phyloP scores from a whole-genome alignment of 2,329 filamentous ascomycete species.

The Exophiala xenobiotica region DNA sequence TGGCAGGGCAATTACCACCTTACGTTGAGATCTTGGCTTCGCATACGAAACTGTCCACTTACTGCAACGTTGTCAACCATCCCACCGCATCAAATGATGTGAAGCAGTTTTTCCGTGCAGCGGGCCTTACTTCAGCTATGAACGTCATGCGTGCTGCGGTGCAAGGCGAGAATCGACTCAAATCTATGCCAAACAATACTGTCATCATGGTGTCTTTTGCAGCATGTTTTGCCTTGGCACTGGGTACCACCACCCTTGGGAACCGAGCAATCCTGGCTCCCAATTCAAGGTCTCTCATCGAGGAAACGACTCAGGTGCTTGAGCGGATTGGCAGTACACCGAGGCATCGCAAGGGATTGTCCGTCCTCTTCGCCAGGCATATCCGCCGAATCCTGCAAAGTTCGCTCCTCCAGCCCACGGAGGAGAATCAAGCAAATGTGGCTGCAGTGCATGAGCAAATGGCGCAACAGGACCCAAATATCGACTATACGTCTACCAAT shows the following conservation, averaged over 20 bases:
- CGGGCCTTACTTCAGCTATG: slow-evolving; percentile 68
- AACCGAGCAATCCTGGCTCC: slow-evolving; percentile 58
- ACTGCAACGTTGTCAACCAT: slow-evolving; percentile 72
- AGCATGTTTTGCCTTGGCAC: slow-evolving; percentile 65
- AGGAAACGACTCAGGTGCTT: slow-evolving; percentile 67
- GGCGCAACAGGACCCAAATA: slow-evolving; percentile 4
- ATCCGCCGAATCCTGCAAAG: slow-evolving; percentile 39
- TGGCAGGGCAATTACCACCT: slow-evolving; percentile 54
- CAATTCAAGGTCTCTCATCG: slow-evolving; percentile 63
- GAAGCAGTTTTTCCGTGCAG: slow-evolving; percentile 70
- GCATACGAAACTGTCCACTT: slow-evolving; percentile 71
- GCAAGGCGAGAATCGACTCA: slow-evolving; percentile 66
- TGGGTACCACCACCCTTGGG: slow-evolving; percentile 57
- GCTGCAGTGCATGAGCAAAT: not conserved
- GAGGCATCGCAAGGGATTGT: slow-evolving; percentile 65
- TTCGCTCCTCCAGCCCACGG: slow-evolving; percentile 16
- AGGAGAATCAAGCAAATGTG: slow-evolving; percentile 5
- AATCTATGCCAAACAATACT: slow-evolving; percentile 76
- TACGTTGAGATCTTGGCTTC: slow-evolving; percentile 74
- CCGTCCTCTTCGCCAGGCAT: slow-evolving; percentile 59
- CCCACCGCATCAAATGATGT: slow-evolving; percentile 69
- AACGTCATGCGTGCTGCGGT: slow-evolving; percentile 73
- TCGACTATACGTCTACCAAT: slow-evolving; percentile 5
- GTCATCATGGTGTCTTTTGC: slow-evolving; percentile 78
- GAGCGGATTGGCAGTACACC: slow-evolving; percentile 68